These are phyloP conservation scores for Grigorovia humatica DNA, from an alignment of 805 yeast genomes.

Conservation along the genomic window DNA sequence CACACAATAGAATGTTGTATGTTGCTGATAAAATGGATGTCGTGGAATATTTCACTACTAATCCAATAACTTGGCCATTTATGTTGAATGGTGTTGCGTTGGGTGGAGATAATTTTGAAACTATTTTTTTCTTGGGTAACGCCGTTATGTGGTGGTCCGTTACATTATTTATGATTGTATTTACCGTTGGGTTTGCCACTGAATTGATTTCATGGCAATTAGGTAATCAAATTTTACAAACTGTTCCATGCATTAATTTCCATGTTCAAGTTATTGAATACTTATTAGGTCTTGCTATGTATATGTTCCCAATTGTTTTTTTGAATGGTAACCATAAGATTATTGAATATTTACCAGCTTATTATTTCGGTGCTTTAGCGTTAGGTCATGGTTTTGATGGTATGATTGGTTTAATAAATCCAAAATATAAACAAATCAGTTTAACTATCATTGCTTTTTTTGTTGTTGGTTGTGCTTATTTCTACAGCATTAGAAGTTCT, in stretches of 20 bases:
- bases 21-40: conserved; percentile 56
- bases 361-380: conserved; percentile 75
- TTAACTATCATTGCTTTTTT: conserved; percentile 39
- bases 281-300: conserved; percentile 62
- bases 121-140: conserved; percentile 66
- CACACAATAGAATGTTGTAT: conserved; percentile 66
- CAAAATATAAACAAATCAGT: conserved; percentile 26
- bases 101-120: conserved; percentile 46
- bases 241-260: conserved; percentile 49
- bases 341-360: conserved; percentile 87
- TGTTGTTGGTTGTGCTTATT: conserved; percentile 39
- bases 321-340: conserved; percentile 89
- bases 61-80: conserved; percentile 67
- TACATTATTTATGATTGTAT: conserved; percentile 40
- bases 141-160: conserved; percentile 71
- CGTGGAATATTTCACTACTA: conserved; percentile 60
- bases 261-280: conserved; percentile 53
- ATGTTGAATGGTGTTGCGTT: conserved; percentile 70
- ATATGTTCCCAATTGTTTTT: conserved; percentile 63
- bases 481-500: conserved; percentile 57
- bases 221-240: conserved; percentile 39
- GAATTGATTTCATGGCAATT: conserved; percentile 55
- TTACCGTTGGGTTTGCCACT: conserved; percentile 35
- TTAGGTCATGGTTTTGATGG: conserved; percentile 57
- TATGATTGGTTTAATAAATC: conserved; percentile 32